Evolutionary conservation across 176 grass and related monocot species (phyloP).

Genomic region (Elymus sibiricus): DNA sequence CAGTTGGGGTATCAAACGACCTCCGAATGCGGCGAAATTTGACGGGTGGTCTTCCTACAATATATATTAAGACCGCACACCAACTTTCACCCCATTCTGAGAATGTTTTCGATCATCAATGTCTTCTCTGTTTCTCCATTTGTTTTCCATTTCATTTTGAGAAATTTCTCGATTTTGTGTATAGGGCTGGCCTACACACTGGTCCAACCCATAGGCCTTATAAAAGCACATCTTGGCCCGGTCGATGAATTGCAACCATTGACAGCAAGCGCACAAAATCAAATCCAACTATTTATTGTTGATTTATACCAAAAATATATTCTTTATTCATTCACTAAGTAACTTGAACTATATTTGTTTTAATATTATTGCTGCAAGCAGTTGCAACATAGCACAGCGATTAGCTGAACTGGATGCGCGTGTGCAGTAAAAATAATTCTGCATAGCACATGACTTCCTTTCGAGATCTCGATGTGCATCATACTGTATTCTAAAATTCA

Average conservation of each 20-base stretch:
- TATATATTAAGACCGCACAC: too few relatives aligned
- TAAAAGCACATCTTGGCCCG: not conserved
- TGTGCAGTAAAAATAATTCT: not conserved
- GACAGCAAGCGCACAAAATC: too few relatives aligned
- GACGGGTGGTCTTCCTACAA: too few relatives aligned
- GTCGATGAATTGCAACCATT: not conserved
- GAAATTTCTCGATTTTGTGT: not conserved
- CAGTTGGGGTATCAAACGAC: too few relatives aligned
- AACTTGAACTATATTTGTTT: not conserved
- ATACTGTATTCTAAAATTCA: not conserved
- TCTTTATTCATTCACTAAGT: not conserved
- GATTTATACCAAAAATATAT: not conserved
- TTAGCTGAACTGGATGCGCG: not conserved
- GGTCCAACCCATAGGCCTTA: not conserved
- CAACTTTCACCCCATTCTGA: too few relatives aligned
- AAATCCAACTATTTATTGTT: not conserved
- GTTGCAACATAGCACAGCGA: conserved; percentile 1
- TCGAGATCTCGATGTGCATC: not conserved
- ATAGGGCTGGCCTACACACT: not conserved
- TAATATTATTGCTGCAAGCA: conserved; percentile 12
- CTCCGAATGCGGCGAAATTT: too few relatives aligned
- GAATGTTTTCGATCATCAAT: not conserved
- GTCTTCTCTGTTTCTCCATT: not conserved
- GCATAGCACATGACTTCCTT: not conserved
- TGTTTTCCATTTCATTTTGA: not conserved